Evolutionary conservation across 2,329 filamentous ascomycete genomes (phyloP).

Genomic region (Davidsoniella virescens): DNA sequence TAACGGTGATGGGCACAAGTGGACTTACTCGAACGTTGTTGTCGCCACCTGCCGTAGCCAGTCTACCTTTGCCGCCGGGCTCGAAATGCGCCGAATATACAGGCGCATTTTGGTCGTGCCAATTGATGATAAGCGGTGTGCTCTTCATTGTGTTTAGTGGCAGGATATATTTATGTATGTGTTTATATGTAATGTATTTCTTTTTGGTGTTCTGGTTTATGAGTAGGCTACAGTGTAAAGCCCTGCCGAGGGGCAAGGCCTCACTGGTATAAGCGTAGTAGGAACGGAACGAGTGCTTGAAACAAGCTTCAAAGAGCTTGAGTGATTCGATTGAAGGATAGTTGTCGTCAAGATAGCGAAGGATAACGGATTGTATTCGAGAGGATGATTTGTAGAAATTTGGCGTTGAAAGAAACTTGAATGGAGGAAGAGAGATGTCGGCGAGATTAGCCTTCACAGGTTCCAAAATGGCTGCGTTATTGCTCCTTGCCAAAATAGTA

Average conservation of each 20-base stretch:
- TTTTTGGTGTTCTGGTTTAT: constrained; percentile 4
- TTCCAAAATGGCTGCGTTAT: too few species aligned
- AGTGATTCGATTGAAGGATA: neutral
- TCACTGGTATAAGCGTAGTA: neutral
- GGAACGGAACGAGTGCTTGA: neutral
- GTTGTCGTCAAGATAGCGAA: neutral
- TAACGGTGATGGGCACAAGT: neutral
- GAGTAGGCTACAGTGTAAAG: constrained; percentile 7
- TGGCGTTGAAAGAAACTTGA: too few species aligned
- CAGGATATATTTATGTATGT: neutral
- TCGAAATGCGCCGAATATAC: constrained; percentile 98
- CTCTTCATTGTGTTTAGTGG: constrained; percentile 60
- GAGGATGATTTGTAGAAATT: neutral
- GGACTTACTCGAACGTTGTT: constrained; percentile 75
- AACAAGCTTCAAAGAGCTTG: neutral
- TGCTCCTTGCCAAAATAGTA: too few species aligned
- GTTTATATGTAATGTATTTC: constrained; percentile 3
- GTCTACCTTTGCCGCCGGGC: constrained; percentile 71
- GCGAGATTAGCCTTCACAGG: too few species aligned
- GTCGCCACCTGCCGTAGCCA: constrained; percentile 90
- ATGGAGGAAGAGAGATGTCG: too few species aligned
- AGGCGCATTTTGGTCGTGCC: constrained; percentile 93
- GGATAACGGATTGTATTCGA: neutral
- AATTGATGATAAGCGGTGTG: constrained; percentile 89
- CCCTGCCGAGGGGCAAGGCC: constrained; percentile 12